Evolutionary conservation across 129 eudicot species (phyloP).

Genomic region (Saussurea involucrata): DNA sequence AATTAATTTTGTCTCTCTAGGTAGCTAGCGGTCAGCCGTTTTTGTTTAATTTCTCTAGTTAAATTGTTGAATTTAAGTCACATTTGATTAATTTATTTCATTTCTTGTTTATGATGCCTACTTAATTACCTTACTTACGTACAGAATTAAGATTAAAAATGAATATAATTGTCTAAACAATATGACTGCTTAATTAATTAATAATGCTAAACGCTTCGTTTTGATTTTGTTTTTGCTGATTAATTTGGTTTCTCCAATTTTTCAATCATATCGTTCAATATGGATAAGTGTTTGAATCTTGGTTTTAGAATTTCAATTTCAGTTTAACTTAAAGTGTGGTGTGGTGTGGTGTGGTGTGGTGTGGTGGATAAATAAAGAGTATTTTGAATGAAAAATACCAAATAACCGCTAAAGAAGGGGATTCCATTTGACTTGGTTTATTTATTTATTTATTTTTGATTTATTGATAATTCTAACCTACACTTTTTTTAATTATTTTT

Average conservation of each 20-base stretch:
- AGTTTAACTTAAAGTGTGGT: background rate
- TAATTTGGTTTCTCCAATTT: no score
- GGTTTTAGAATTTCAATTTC: background rate
- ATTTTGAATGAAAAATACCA: background rate
- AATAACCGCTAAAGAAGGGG: background rate
- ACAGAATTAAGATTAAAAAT: background rate
- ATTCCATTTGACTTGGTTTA: background rate
- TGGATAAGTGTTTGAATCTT: background rate
- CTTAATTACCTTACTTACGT: background rate
- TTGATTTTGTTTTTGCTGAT: no score
- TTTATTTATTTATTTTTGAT: no score
- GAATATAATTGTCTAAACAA: background rate
- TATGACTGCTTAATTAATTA: no score
- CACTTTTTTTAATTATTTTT: no score
- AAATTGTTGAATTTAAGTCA: conserved; percentile 14
- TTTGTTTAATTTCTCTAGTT: background rate
- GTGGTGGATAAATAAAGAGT: no score
- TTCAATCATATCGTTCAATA: no score
- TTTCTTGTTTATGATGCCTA: background rate
- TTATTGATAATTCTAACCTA: no score
- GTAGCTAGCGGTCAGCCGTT: background rate
- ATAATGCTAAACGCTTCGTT: no score
- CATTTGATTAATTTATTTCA: conserved; percentile 1
- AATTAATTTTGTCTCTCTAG: background rate
- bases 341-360: background rate